Conservation (phyloP, 192 early-diverging fungal species). For the Backusella mclennaniae region DNA sequence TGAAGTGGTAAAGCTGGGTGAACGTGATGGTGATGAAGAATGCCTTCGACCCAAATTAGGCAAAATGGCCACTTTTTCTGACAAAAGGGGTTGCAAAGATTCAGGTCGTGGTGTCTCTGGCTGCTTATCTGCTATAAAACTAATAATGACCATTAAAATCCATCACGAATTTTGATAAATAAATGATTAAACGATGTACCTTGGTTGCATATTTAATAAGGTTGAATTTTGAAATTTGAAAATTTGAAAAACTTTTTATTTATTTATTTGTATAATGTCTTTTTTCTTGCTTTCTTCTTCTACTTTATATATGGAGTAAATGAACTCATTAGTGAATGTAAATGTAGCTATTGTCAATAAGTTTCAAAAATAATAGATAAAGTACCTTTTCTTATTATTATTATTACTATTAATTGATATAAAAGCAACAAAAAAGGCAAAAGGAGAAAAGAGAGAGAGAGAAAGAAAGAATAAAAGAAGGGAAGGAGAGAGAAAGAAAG, state of each 20-base stretch:
- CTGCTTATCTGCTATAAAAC: constrained; percentile 24
- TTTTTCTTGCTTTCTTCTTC: background rate
- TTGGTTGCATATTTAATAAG: background rate
- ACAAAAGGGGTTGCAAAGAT: background rate
- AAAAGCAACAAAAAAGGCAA: background rate
- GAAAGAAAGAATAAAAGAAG: background rate
- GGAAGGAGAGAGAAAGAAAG: background rate
- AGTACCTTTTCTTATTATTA: background rate
- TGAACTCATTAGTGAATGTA: background rate
- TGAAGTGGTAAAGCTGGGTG: constrained; percentile 21
- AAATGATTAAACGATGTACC: background rate
- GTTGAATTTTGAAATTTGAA: background rate
- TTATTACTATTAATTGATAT: background rate
- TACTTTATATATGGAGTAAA: background rate
- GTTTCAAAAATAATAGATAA: background rate
- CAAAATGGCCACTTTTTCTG: background rate
- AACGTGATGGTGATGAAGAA: constrained; percentile 9
- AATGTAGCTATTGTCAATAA: background rate
- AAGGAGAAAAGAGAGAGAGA: background rate
- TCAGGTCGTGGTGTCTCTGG: constrained; percentile 33
- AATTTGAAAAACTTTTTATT: background rate
- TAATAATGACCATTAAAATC: background rate
- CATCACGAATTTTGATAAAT: background rate
- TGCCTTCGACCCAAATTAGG: constrained; percentile 18
- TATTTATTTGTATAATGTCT: background rate